Percentiles rank a stretch among this genome's conserved stretches.
phyloP scores from a whole-genome alignment of 2,329 filamentous ascomycete species.

The Harringtonia lauricola region DNA sequence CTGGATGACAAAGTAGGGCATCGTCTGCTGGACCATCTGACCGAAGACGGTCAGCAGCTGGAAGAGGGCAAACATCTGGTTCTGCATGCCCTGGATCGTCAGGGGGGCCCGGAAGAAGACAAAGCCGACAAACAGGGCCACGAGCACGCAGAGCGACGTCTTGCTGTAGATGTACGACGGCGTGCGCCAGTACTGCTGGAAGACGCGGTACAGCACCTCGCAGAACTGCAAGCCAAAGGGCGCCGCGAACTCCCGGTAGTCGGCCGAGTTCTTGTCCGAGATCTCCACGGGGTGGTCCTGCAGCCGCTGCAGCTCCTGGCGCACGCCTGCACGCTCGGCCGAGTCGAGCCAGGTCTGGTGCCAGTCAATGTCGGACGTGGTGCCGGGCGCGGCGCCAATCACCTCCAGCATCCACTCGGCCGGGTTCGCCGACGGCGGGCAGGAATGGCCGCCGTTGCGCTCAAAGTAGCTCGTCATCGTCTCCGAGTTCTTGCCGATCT shows the following conservation, averaged over 20 bases:
- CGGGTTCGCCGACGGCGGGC: slow-evolving; percentile 60
- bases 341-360: slow-evolving; percentile 49
- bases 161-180: slow-evolving; percentile 87
- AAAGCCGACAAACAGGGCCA: slow-evolving; percentile 70
- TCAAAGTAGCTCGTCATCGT: slow-evolving; percentile 67
- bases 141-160: slow-evolving; percentile 50
- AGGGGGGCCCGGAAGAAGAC: slow-evolving; percentile 65
- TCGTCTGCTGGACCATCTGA: slow-evolving; percentile 66
- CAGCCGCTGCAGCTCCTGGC: slow-evolving; percentile 45
- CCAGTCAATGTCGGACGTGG: slow-evolving; percentile 54
- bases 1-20: slow-evolving; percentile 79
- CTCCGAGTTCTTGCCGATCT: slow-evolving; percentile 55
- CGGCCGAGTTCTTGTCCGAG: slow-evolving; percentile 25
- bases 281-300: slow-evolving; percentile 32
- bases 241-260: slow-evolving; percentile 66
- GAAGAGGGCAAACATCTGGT: slow-evolving; percentile 81
- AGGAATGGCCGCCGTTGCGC: slow-evolving; percentile 53
- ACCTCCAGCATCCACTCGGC: slow-evolving; percentile 69
- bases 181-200: slow-evolving; percentile 76
- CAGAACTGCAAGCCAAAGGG: slow-evolving; percentile 57
- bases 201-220: slow-evolving; percentile 62
- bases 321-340: slow-evolving; percentile 42
- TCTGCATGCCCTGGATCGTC: slow-evolving; percentile 68
- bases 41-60: slow-evolving; percentile 75
- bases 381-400: slow-evolving; percentile 53